Evolutionary conservation across 768 basidiomycete species (phyloP).

Genomic region (Cyclocybe aegerita): DNA sequence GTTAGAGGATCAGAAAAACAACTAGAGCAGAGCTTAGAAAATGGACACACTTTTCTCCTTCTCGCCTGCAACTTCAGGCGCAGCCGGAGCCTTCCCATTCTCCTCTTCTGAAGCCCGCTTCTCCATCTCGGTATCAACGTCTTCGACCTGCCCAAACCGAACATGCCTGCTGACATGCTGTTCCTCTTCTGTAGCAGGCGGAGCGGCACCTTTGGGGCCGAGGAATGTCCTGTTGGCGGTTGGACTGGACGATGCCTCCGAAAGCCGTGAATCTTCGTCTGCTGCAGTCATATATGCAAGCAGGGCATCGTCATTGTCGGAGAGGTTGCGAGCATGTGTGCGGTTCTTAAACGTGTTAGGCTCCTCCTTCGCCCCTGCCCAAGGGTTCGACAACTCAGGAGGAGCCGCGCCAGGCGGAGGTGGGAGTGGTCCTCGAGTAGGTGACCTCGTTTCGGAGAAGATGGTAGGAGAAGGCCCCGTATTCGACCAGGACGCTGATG

Average conservation of each 20-base stretch:
- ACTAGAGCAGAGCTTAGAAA: neutral
- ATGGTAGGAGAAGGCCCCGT: neutral
- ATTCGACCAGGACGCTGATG: neutral
- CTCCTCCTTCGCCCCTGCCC: slow-evolving; percentile 13
- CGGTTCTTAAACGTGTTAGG: slow-evolving; percentile 2
- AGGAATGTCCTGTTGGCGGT: neutral
- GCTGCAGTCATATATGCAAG: slow-evolving; percentile 38
- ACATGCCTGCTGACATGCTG: slow-evolving; percentile 34
- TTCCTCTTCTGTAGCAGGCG: slow-evolving; percentile 18
- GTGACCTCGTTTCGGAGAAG: neutral
- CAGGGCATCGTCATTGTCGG: slow-evolving; percentile 31
- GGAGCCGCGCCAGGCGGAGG: slow-evolving; percentile 21
- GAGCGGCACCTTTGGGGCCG: neutral
- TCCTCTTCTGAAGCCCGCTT: slow-evolving; percentile 21
- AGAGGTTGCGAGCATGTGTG: slow-evolving; percentile 12
- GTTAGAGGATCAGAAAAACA: neutral
- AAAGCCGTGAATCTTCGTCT: slow-evolving; percentile 19
- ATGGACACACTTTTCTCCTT: neutral
- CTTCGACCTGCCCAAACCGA: slow-evolving; percentile 40
- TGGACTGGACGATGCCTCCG: slow-evolving; percentile 1
- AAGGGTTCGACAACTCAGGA: slow-evolving; percentile 17
- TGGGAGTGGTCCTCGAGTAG: slow-evolving; percentile 2
- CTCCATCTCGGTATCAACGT: slow-evolving; percentile 37
- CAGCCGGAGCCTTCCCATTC: slow-evolving; percentile 4
- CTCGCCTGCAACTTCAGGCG: neutral